Conservation (phyloP, 441 rosid genomes). For the Breynia disticha region DNA sequence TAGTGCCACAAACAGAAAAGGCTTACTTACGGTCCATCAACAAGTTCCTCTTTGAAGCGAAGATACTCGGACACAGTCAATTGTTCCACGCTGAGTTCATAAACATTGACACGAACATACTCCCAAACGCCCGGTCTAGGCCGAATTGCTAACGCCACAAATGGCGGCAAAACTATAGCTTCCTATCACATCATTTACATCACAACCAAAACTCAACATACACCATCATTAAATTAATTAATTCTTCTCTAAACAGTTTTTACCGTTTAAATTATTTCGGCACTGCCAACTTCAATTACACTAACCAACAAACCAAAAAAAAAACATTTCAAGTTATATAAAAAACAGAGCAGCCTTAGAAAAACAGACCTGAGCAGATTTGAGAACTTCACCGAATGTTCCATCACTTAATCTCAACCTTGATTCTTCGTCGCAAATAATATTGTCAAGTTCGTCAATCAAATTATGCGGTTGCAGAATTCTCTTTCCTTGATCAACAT, state of each 20-base stretch:
- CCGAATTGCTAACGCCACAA: constrained; percentile 77
- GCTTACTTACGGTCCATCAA: constrained; percentile 49
- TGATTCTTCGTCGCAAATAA: constrained; percentile 42
- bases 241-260: too few species aligned
- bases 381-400: constrained; percentile 68
- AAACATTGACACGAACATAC: constrained; percentile 77
- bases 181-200: too few species aligned
- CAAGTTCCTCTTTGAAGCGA: constrained; percentile 80
- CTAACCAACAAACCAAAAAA: too few species aligned
- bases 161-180: constrained; percentile 86
- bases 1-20: background rate
- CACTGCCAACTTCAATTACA: too few species aligned
- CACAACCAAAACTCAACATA: too few species aligned
- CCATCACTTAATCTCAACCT: constrained; percentile 38
- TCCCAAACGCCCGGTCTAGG: constrained; percentile 99
- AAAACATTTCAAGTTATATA: too few species aligned
- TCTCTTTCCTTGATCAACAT: constrained; percentile 85
- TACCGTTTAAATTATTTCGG: too few species aligned
- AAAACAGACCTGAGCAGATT: constrained; percentile 29
- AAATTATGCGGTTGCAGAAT: constrained; percentile 77
- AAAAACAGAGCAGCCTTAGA: too few species aligned
- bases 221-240: too few species aligned
- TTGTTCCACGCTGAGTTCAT: constrained; percentile 76
- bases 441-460: constrained; percentile 70
- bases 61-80: constrained; percentile 73